Base-by-base conservation (phyloP, 2,329 filamentous ascomycete genomes). In the Colletotrichum sp. region DNA sequence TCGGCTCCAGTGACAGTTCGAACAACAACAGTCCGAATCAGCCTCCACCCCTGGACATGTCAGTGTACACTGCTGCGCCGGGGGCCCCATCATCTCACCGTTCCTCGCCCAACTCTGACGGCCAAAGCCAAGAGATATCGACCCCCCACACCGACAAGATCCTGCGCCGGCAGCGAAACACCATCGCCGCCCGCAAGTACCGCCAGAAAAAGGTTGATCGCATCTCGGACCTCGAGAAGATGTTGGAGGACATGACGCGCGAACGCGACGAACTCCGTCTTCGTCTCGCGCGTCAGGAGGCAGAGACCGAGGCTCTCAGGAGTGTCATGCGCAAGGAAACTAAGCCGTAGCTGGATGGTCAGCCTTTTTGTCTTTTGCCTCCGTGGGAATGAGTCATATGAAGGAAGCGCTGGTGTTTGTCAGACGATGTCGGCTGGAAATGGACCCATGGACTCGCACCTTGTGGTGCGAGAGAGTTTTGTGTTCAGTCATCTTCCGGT, bases 171-270 rank as follows among this genome's bases (percentile, higher is more conserved):
- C 90, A 91, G 77, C 90, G 91, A 77, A 94, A 95, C 83, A 94
- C 93, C 16, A 88, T 94, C 77, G 93, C 93, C n/a, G 93, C 93
- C 34, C 89, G 92, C 77, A 92, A 93, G 77, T 94, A 94, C 81
- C 91, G 93, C 30, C 93, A 94, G 82, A 93, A 93, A 82, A 91
- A 92, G 61, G 88, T 94, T 39, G 93, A 94, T 79, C 91, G 92
- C 77, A 90, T 94, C 82, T 85, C 84, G 30, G 89, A 91, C 76
- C 87, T 95, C 36, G 93, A 94, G 82, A 82, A 85, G 10, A 88
- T 90, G 24, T 84, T 95, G 57, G 88, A 88, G 63, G 87, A 89
- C 59, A 88, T 92, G 80, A 90, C 90, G 74, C 83, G 87, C 64
- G 93, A 94, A 80, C 85, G 92, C 21, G 93, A 95, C 79, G 91